Conservation (phyloP, 192 early-diverging fungal species). For the Mortierella antarctica region DNA sequence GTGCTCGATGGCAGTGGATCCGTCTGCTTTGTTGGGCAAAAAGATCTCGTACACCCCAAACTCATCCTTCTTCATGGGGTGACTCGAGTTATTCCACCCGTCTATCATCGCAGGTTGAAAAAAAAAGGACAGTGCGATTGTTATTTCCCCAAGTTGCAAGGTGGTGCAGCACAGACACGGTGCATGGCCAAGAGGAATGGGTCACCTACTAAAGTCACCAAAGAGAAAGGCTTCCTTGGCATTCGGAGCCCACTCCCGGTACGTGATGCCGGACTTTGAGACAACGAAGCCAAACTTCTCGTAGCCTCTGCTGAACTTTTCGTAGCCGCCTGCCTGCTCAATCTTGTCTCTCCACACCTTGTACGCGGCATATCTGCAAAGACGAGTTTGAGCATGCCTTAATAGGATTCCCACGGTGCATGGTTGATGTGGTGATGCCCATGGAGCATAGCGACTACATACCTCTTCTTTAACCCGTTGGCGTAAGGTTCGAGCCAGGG, state of each 20-base stretch:
- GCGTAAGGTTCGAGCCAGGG: slow-evolving; percentile 83
- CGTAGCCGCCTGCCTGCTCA: slow-evolving; percentile 83
- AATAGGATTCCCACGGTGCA: not conserved
- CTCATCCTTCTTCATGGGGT: slow-evolving; percentile 82
- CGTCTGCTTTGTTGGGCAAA: slow-evolving; percentile 71
- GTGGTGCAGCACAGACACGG: not conserved
- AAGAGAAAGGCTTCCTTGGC: slow-evolving; percentile 84
- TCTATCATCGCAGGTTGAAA: slow-evolving; percentile 57
- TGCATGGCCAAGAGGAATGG: not conserved
- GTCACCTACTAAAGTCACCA: slow-evolving; percentile 91
- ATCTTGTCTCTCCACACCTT: slow-evolving; percentile 77
- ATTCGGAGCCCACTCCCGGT: slow-evolving; percentile 96
- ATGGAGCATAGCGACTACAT: not conserved
- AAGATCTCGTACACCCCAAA: slow-evolving; percentile 88
- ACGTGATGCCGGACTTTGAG: slow-evolving; percentile 69
- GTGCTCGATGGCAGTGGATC: slow-evolving; percentile 81
- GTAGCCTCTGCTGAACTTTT: slow-evolving; percentile 84
- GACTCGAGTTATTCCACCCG: slow-evolving; percentile 80
- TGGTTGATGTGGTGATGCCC: not conserved
- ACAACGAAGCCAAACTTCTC: slow-evolving; percentile 85
- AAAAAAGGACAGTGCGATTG: not conserved
- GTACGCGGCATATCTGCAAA: slow-evolving; percentile 64
- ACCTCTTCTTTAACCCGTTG: slow-evolving; percentile 71
- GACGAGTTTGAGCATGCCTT: not conserved
- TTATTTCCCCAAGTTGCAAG: not conserved